Conservation (phyloP, 2,329 filamentous ascomycete genomes). For the Phoma herbarum region DNA sequence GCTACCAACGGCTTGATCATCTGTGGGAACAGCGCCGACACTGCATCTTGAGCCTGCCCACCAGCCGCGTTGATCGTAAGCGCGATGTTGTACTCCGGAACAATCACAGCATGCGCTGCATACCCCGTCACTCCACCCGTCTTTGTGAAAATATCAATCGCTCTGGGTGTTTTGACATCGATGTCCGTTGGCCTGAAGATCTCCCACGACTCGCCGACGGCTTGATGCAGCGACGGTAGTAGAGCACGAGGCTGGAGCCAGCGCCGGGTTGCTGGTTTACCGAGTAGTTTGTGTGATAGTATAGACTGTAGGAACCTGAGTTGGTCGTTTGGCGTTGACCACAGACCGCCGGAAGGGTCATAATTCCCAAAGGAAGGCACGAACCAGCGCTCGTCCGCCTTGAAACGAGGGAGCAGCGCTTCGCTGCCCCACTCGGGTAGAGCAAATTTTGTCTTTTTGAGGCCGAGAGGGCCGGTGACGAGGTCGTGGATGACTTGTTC, state of each 20-base stretch:
- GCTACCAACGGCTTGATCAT: conserved; percentile 28
- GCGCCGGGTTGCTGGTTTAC: conserved; percentile 23
- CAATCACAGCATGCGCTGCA: conserved; percentile 27
- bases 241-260: conserved; percentile 38
- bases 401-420: conserved; percentile 30
- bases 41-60: conserved; percentile 18
- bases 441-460: conserved; percentile 29
- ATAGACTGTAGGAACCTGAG: conserved; percentile 32
- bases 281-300: conserved; percentile 27
- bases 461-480: conserved; percentile 30
- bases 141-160: conserved; percentile 40
- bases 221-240: conserved; percentile 31
- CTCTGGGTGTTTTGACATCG: conserved; percentile 25
- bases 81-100: conserved; percentile 38
- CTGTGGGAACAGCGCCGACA: conserved; percentile 25
- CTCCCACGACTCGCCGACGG: conserved; percentile 41
- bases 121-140: conserved; percentile 37
- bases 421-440: conserved; percentile 20
- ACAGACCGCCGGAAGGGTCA: conserved; percentile 39
- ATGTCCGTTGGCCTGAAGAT: conserved; percentile 35
- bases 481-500: conserved; percentile 34
- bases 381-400: conserved; percentile 31
- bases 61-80: conserved; percentile 37
- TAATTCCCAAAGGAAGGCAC: conserved; percentile 34
- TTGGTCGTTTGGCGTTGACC: conserved; percentile 38